Percentiles rank a stretch among this genome's conserved stretches.
Conservation (phyloP, 1,284 basidiomycete genomes). For the Hemileccinum hortonii region DNA sequence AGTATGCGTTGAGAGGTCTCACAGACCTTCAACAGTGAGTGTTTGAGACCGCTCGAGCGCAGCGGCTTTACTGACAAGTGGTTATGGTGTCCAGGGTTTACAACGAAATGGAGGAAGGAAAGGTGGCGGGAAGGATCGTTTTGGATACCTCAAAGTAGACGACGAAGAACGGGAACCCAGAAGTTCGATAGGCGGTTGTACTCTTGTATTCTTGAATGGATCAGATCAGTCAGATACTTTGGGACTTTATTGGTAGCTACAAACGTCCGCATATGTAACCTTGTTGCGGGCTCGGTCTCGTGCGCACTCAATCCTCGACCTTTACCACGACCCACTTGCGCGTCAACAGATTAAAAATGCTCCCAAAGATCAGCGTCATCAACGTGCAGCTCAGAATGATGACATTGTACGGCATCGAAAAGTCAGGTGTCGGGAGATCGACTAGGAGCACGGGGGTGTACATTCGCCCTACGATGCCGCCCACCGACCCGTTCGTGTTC, state of each 20-base stretch:
- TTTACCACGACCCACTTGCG: slow-evolving; percentile 70
- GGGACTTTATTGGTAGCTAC: too few species aligned
- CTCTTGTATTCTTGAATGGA: too few species aligned
- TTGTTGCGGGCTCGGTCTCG: too few species aligned
- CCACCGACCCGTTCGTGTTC: slow-evolving; percentile 9
- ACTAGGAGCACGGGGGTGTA: slow-evolving; percentile 84
- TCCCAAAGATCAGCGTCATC: slow-evolving; percentile 92
- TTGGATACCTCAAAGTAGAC: slow-evolving; percentile 45
- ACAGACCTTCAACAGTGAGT: slow-evolving; percentile 54
- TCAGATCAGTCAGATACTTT: too few species aligned
- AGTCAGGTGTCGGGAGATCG: slow-evolving; percentile 94
- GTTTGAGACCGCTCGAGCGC: not conserved
- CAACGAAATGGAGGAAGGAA: slow-evolving; percentile 54
- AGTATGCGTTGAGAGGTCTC: slow-evolving; percentile 51
- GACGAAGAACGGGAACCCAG: not conserved
- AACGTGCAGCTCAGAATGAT: slow-evolving; percentile 94
- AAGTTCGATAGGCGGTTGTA: too few species aligned
- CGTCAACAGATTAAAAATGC: slow-evolving; percentile 84
- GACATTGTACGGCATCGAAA: slow-evolving; percentile 99
- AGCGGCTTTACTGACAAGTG: not conserved
- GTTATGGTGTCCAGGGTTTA: slow-evolving; percentile 43
- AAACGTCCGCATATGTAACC: too few species aligned
- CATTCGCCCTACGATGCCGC: slow-evolving; percentile 40
- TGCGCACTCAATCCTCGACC: slow-evolving; percentile 22
- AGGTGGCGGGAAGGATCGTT: slow-evolving; percentile 62